Evolutionary conservation across 23 red algal genomes (phyloP).

Genomic region (Gracilariopsis chorda): DNA sequence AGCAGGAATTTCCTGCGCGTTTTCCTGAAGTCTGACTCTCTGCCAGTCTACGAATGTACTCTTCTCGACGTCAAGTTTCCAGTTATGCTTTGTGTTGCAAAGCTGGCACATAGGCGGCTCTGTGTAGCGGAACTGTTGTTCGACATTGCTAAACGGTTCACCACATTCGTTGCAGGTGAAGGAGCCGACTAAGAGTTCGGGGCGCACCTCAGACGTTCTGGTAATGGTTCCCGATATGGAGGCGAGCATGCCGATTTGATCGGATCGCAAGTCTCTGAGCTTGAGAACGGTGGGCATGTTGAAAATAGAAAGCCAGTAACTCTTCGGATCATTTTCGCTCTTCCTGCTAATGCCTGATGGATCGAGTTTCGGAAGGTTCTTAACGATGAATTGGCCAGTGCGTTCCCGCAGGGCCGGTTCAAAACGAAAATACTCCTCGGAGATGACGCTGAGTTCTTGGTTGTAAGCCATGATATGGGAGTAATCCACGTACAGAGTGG

Average conservation of each 20-base stretch:
- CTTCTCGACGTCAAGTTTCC: slow-evolving; percentile 86
- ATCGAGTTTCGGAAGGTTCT: slow-evolving; percentile 54
- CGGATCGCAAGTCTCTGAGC: slow-evolving; percentile 89
- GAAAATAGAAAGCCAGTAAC: slow-evolving; percentile 90
- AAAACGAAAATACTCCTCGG: slow-evolving; percentile 89
- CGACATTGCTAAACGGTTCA: slow-evolving; percentile 68
- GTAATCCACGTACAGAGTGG: slow-evolving; percentile 91
- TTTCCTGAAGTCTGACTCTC: slow-evolving; percentile 87
- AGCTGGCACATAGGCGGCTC: slow-evolving; percentile 88
- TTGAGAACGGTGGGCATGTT: slow-evolving; percentile 84
- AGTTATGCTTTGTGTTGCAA: slow-evolving; percentile 80
- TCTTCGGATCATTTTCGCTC: slow-evolving; percentile 24
- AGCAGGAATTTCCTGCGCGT: slow-evolving; percentile 93
- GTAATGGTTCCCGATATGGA: slow-evolving; percentile 92
- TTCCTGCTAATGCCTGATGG: background rate
- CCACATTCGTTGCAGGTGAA: slow-evolving; percentile 87
- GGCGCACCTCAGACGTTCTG: slow-evolving; percentile 89
- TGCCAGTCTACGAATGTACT: slow-evolving; percentile 97
- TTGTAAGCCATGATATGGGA: slow-evolving; percentile 75
- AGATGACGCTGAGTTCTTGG: slow-evolving; percentile 74
- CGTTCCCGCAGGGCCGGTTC: slow-evolving; percentile 78
- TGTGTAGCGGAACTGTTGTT: slow-evolving; percentile 97
- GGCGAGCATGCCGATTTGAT: slow-evolving; percentile 76
- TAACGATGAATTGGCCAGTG: slow-evolving; percentile 70
- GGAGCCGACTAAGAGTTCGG: slow-evolving; percentile 83